Evolutionary conservation across 2,329 filamentous ascomycete species (phyloP), one percentile per base, ranked within the genome.

Genomic region (Microsporum canis): DNA sequence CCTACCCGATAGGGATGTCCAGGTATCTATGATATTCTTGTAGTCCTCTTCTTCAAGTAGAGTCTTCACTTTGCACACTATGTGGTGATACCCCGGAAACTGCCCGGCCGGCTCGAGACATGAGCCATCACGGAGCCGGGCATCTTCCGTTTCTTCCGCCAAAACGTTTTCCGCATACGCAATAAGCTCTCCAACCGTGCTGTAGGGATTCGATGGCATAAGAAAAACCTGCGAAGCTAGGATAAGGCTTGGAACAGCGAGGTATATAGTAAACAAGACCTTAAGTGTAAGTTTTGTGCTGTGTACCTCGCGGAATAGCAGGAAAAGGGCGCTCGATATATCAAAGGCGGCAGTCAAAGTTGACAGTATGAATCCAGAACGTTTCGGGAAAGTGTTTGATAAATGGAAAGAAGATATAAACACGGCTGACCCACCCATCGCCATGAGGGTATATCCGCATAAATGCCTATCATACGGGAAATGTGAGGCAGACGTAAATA

Each of bases 381-480:
- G 82, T 57, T 81, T 81, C 0, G 89, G 89, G 69, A 95, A 92
- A 2, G 89, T 85, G 71, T 94, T 94, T 43, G 88, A 90, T 43
- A 94, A 82, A 71, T 94, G 89, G 73, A 92, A 92, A 2, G 87
- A 88, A 6, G 88, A 86, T 61, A 94, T 89, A 73, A 90, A 94
- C 58, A 89, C 83, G 68, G 91, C 91, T 1, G 88, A 88, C 0
- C 89, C 89, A 23, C 88, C 89, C 1, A 92, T 79, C 0, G 88
- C 87, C 5, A 94, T 79, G 60, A 89, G 84, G 27, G 91, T 77
- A 71, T 92, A 91, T 14, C 88, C 88, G 3, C 83, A 77, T 23
- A 89, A 81, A 68, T 87, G 86, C 14, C 82, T 88, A 74, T 96
- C 91, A 65, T 91, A 86, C 0, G 84, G 81, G 1, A 90, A 66